Evolutionary conservation across 768 basidiomycete genomes (phyloP).

Genomic region (Auricularia sp.): DNA sequence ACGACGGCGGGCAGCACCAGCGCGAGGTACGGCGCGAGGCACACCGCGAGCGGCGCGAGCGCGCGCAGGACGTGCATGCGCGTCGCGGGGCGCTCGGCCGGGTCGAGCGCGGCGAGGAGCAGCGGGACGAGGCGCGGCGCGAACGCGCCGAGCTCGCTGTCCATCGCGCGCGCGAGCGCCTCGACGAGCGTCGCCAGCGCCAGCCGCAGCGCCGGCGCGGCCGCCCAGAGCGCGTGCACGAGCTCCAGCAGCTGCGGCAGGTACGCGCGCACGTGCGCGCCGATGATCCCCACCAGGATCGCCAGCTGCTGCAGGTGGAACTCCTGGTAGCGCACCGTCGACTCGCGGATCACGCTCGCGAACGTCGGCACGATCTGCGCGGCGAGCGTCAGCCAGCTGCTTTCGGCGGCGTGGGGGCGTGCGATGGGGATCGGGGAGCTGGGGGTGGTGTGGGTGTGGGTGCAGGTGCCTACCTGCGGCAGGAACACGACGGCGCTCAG

Average conservation of each 20-base stretch:
- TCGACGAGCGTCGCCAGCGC: constrained; percentile 37
- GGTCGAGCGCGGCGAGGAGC: constrained; percentile 27
- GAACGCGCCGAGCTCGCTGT: constrained; percentile 25
- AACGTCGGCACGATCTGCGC: constrained; percentile 36
- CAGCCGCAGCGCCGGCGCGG: constrained; percentile 25
- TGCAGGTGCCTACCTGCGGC: constrained; percentile 56
- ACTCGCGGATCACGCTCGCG: constrained; percentile 31
- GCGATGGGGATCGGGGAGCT: background rate
- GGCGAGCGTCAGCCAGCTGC: background rate
- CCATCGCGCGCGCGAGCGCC: constrained; percentile 28
- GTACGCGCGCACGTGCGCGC: constrained; percentile 38
- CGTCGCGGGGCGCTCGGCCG: constrained; percentile 18
- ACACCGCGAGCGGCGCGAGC: constrained; percentile 35
- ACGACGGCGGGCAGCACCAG: constrained; percentile 37
- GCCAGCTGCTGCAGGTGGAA: constrained; percentile 37
- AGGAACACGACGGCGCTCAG: constrained; percentile 95
- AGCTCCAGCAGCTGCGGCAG: constrained; percentile 31
- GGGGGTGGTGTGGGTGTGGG: too few species aligned
- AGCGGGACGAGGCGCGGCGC: constrained; percentile 22
- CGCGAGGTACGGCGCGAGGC: constrained; percentile 40
- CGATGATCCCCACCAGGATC: constrained; percentile 35
- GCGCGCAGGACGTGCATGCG: constrained; percentile 31
- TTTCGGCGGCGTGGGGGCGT: too few species aligned
- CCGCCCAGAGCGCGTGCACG: constrained; percentile 37
- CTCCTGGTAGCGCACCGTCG: constrained; percentile 28